phyloP scores from a whole-genome alignment of 345 rosid genomes.

The Gossypium longicalyx region DNA sequence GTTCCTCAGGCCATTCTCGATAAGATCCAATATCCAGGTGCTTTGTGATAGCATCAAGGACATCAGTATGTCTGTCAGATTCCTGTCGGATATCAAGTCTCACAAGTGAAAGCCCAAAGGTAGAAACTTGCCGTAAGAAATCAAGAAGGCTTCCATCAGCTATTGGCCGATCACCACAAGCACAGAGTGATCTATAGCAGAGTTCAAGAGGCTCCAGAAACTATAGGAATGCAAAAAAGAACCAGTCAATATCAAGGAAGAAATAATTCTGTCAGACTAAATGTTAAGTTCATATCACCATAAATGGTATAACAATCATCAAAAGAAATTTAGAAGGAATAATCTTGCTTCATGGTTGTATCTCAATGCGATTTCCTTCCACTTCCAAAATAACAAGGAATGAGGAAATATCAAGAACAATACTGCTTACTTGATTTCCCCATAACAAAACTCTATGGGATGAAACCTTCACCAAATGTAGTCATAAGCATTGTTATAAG shows the following conservation, averaged over 20 bases:
- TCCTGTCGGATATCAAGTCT: slow-evolving; percentile 95
- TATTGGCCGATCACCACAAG: slow-evolving; percentile 79
- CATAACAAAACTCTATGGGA: background rate
- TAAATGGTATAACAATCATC: background rate
- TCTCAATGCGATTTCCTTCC: background rate
- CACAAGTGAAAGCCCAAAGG: slow-evolving; percentile 93
- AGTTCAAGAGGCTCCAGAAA: slow-evolving; percentile 98
- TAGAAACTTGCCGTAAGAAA: slow-evolving; percentile 91
- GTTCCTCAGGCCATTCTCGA: slow-evolving; percentile 84
- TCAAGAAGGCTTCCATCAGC: slow-evolving; percentile 99
- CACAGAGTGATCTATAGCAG: slow-evolving; percentile 81
- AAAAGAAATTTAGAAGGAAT: background rate
- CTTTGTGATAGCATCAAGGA: slow-evolving; percentile 78
- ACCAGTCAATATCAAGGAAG: background rate
- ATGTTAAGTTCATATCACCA: background rate
- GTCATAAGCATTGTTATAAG: background rate
- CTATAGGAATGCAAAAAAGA: slow-evolving; percentile 31
- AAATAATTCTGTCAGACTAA: background rate
- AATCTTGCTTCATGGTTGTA: background rate
- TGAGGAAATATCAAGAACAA: background rate
- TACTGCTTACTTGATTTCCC: background rate
- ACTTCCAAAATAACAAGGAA: background rate
- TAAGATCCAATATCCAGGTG: slow-evolving; percentile 79
- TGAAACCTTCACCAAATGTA: background rate
- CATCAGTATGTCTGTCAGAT: slow-evolving; percentile 91